A percentile compares a stretch with the other conserved stretches of the same genome.
Conservation (phyloP, 2,329 filamentous ascomycete genomes). For the Epichloe baconii region DNA sequence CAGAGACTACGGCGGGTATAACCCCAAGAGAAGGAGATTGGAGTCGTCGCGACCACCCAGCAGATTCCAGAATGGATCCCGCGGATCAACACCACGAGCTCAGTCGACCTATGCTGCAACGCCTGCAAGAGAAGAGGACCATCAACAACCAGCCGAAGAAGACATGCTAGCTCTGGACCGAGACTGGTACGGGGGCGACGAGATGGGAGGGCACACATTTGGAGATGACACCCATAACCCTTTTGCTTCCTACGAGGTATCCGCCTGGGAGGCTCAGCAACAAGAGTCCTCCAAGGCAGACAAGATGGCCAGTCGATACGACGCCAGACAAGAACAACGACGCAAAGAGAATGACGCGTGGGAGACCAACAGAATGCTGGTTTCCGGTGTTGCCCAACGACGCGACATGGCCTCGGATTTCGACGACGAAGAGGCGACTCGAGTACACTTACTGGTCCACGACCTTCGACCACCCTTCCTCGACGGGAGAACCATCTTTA, state of each 20-base stretch:
- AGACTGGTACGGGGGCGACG: slow-evolving; percentile 87
- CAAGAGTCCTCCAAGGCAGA: slow-evolving; percentile 67
- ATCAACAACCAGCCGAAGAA: slow-evolving; percentile 50
- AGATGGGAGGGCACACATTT: slow-evolving; percentile 67
- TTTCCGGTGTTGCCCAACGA: slow-evolving; percentile 86
- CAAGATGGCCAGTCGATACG: slow-evolving; percentile 61
- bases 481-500: slow-evolving; percentile 90
- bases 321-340: slow-evolving; percentile 64
- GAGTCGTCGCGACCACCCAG: slow-evolving; percentile 18
- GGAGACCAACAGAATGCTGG: slow-evolving; percentile 98
- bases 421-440: slow-evolving; percentile 78
- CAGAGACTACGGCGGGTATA: slow-evolving; percentile 24
- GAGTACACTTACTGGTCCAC: slow-evolving; percentile 85
- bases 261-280: slow-evolving; percentile 61
- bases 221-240: slow-evolving; percentile 91
- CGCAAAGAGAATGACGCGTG: slow-evolving; percentile 94
- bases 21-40: slow-evolving; percentile 25
- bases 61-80: slow-evolving; percentile 20
- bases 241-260: slow-evolving; percentile 64
- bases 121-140: slow-evolving; percentile 26
- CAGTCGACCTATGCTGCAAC: slow-evolving; percentile 30
- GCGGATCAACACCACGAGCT: slow-evolving; percentile 20
- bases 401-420: slow-evolving; percentile 73
- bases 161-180: slow-evolving; percentile 69
- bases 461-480: slow-evolving; percentile 89